Evolutionary conservation across 2,329 filamentous ascomycete genomes (phyloP), one percentile per base, ranked within the genome.

Genomic region (Pezizomycotina sp.): DNA sequence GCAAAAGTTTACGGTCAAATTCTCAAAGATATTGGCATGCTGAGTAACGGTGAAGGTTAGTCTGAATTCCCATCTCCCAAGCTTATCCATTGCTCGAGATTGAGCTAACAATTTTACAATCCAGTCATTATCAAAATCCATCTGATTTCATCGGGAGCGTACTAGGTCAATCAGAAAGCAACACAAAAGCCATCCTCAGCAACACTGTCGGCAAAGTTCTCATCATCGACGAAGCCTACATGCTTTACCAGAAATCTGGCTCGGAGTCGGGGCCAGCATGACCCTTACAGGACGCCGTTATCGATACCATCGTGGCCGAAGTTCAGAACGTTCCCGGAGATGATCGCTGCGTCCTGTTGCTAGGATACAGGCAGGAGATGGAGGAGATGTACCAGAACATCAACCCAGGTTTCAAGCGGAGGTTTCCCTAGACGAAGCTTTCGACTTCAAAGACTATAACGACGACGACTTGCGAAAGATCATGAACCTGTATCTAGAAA

Each of bases 171-270:
- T 83, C 78, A 0, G 78, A 86, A 52, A 60, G 64, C 2, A 69
- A 72, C 21, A 84, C 78, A 0, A 84, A 80, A 46, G 72, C 61
- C 0, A 82, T 84, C 5, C 60, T 86, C 0, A 69, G 67, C 0
- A 58, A 71, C 0, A 71, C 74, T 0, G 46, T 65, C 0, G 79
- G 80, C 0, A 86, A 84, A 46, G 76, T 84, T 0, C 63, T 86
- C 0, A 68, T 86, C 9, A 82, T 86, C 2, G 79, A 86, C 43
- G 79, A 89, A 51, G 78, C 78, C 0, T 84, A 86, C 45, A 70
- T 71, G 21, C 60, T 86, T 0, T 67, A 63, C 28, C 27, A 27
- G 24, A n/a, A 43, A 43, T 18, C 14, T 43, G 6, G 36, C 35
- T 6, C n/a, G n/a, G n/a, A n/a, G n/a, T n/a, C n/a, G n/a, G n/a